These are phyloP conservation scores for Endoconidiophora laricicola DNA, from an alignment of 2,329 filamentous ascomycete genomes.

Conservation along the genomic window DNA sequence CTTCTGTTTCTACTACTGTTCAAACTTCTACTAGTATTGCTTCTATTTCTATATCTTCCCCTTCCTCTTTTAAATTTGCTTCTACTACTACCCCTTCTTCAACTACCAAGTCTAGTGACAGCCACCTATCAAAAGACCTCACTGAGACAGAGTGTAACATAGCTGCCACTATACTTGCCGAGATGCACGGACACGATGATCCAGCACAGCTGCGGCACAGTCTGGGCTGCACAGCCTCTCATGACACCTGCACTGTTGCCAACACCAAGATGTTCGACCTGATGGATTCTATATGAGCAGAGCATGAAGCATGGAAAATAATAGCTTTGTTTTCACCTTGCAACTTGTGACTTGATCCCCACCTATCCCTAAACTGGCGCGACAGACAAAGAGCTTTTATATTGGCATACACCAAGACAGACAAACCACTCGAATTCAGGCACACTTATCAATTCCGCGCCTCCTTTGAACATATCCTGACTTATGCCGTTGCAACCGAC, in stretches of 20 bases:
- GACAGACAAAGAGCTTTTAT: no score
- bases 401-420: background rate
- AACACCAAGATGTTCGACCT: slow-evolving; percentile 8
- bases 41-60: no score
- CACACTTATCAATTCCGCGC: background rate
- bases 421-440: background rate
- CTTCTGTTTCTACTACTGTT: no score
- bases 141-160: slow-evolving; percentile 6
- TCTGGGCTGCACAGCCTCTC: slow-evolving; percentile 3
- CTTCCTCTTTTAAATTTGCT: no score
- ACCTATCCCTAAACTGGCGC: background rate
- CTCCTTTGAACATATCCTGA: background rate
- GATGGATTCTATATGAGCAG: slow-evolving; percentile 2
- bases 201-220: background rate
- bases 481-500: background rate
- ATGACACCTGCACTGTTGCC: slow-evolving; percentile 2
- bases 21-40: no score
- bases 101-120: no score
- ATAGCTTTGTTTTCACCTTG: no score
- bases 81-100: no score
- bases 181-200: slow-evolving; percentile 1
- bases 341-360: no score
- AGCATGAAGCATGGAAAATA: no score
- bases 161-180: slow-evolving; percentile 3
- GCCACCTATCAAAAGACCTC: background rate